These are phyloP conservation scores for Neurospora sublineolata DNA, from an alignment of 495 filamentous ascomycete genomes.

Conservation along the genomic window DNA sequence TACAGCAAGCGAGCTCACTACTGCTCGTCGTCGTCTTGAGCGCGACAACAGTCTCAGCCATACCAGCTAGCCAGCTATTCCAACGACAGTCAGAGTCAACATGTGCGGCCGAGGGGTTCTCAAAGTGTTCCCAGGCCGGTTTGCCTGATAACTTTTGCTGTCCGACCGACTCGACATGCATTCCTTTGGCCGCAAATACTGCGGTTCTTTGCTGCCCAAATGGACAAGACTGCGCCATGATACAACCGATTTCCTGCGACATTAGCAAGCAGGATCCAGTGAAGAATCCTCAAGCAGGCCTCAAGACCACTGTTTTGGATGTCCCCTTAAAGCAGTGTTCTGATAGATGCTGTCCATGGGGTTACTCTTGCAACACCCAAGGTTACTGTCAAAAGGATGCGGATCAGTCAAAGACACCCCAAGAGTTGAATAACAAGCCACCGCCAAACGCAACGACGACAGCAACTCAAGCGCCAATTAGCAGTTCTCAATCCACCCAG, in stretches of 20 bases:
- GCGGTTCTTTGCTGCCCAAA: constrained; percentile 70
- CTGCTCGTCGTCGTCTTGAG: neutral
- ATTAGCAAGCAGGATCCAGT: constrained; percentile 52
- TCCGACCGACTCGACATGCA: constrained; percentile 46
- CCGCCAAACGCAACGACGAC: constrained; percentile 9
- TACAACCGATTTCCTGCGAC: constrained; percentile 63
- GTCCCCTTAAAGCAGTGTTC: constrained; percentile 47
- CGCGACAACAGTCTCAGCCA: neutral
- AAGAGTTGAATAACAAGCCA: constrained; percentile 7
- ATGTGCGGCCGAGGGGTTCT: constrained; percentile 18
- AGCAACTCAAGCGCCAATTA: constrained; percentile 1
- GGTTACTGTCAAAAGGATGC: constrained; percentile 28
- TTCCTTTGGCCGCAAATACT: constrained; percentile 50
- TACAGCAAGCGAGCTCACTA: neutral
- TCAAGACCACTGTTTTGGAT: constrained; percentile 59
- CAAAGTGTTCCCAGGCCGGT: constrained; percentile 38
- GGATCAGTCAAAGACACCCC: constrained; percentile 18
- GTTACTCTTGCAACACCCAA: constrained; percentile 52
- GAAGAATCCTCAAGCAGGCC: constrained; percentile 43
- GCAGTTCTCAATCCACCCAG: neutral
- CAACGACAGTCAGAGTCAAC: constrained; percentile 20
- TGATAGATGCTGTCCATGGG: constrained; percentile 64
- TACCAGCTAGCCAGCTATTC: constrained; percentile 22
- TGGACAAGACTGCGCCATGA: constrained; percentile 48
- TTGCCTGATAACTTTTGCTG: constrained; percentile 73